Conservation (phyloP, 805 yeast species). For the Yarrowia divulgata region DNA sequence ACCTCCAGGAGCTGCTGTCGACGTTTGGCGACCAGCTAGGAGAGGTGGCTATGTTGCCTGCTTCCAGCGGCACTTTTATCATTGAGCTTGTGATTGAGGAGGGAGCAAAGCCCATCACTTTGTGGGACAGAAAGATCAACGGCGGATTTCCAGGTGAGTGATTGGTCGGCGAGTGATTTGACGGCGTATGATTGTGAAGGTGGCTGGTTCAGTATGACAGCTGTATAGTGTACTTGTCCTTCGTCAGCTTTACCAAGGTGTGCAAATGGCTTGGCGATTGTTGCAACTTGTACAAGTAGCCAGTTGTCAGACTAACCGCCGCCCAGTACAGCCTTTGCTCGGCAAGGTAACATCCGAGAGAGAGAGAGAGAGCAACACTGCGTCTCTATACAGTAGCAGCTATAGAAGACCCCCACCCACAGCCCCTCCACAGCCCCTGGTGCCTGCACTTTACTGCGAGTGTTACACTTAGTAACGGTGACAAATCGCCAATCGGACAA, state of each 20-base stretch:
- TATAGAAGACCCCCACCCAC: neutral
- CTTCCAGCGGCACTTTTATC: slow-evolving; percentile 63
- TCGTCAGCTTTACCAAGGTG: neutral
- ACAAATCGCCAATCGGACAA: slow-evolving; percentile 3
- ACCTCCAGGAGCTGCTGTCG: slow-evolving; percentile 80
- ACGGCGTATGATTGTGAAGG: too few relatives aligned
- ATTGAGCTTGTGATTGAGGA: slow-evolving; percentile 58
- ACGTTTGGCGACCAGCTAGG: slow-evolving; percentile 70
- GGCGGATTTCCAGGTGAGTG: slow-evolving; percentile 67
- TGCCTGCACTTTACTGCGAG: slow-evolving; percentile 7
- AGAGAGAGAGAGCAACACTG: neutral
- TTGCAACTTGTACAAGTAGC: neutral
- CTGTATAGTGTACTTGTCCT: neutral
- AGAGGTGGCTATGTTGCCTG: slow-evolving; percentile 62
- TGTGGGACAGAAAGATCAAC: slow-evolving; percentile 68
- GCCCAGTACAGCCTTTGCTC: neutral
- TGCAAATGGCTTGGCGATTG: neutral
- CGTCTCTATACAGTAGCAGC: neutral
- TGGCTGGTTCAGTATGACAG: slow-evolving; percentile 49
- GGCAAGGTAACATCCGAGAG: neutral
- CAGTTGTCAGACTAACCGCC: neutral
- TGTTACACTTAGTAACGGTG: neutral
- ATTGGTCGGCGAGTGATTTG: too few relatives aligned
- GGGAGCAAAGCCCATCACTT: slow-evolving; percentile 48
- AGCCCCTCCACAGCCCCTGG: slow-evolving; percentile 33